Evolutionary conservation across 2,329 filamentous ascomycete genomes (phyloP).

Genomic region (Colletotrichum scovillei): DNA sequence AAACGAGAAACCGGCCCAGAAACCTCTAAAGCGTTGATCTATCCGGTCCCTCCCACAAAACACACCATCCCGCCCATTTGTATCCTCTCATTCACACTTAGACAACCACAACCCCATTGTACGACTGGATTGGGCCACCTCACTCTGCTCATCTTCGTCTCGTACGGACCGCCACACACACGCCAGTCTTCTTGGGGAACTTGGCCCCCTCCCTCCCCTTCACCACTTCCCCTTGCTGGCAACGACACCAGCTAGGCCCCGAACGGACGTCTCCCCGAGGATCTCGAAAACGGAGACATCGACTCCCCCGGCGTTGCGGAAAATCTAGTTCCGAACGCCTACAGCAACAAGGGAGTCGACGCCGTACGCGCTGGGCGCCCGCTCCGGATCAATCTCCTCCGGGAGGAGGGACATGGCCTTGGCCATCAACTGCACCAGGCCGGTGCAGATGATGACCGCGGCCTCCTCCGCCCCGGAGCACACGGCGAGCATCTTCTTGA

Average conservation of each 20-base stretch:
- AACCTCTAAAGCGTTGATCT: neutral
- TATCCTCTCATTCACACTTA: neutral
- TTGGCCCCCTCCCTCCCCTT: neutral
- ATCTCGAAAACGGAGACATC: constrained; percentile 34
- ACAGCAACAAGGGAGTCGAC: constrained; percentile 65
- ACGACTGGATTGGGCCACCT: neutral
- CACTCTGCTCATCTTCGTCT: neutral
- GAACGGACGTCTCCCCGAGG: constrained; percentile 28
- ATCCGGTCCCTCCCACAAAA: neutral
- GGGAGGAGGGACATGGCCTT: constrained; percentile 57
- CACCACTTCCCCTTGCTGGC: constrained; percentile 22
- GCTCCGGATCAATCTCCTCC: constrained; percentile 56
- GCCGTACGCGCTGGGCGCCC: constrained; percentile 57
- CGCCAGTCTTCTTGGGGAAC: neutral
- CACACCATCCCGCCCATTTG: neutral
- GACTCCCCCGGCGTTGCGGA: constrained; percentile 34
- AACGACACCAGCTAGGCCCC: constrained; percentile 14
- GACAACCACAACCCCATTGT: neutral
- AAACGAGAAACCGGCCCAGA: neutral
- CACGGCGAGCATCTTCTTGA: constrained; percentile 47
- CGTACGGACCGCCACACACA: neutral
- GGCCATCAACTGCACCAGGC: constrained; percentile 54
- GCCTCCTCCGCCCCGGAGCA: constrained; percentile 45
- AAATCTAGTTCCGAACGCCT: constrained; percentile 34
- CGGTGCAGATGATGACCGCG: constrained; percentile 47